Base-by-base conservation (phyloP, 345 rosid species). In the Eucalyptus sp. region DNA sequence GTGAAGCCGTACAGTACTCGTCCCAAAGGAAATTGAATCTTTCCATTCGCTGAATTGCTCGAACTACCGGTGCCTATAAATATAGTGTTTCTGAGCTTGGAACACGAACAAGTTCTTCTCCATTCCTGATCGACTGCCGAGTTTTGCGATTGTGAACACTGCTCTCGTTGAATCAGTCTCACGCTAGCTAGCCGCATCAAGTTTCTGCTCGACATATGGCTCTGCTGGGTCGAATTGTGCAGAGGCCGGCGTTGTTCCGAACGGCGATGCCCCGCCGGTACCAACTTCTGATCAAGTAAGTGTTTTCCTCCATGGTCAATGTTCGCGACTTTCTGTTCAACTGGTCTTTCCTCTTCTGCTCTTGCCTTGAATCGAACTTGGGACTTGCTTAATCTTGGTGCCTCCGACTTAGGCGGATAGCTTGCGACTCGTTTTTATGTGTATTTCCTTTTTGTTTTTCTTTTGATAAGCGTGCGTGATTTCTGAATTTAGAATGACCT, bases 141-240 rank as follows among this genome's bases (percentile, higher is more conserved):
- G 66, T 60, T 25, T 60, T 51, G 66, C 66, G 4, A 60, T 60
- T 11, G 66, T 25, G 64, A 60, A 60, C n/a, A 60, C 14, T 5
- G 4, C n/a, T 2, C 13, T 11, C 0, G 13, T 12, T 10, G 31
- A 60, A 60, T 10, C 13, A 0, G 14, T 25, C 66, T 11, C 13
- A 5, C 66, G n/a, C 7, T 60, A 10, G 14, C 66, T 60, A 25
- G 29, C 13, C 14, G 14, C 66, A 60, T 60, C 29, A 5, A 11
- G 27, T 58, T 58, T 58, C 6, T 60, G 3, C 31, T 25, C 5
- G 14, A 29, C 33, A 4, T 3, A 62, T 29, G 37, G 33, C 17
- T 7, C 17, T 12, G 33, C 37, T 62, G 8, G 71, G 33, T 62
- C 71, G 18, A 62, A 29, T 62, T 8, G 17, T n/a, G 33, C 4